Conservation (phyloP, 495 filamentous ascomycete genomes). For the Cercophora scortea region DNA sequence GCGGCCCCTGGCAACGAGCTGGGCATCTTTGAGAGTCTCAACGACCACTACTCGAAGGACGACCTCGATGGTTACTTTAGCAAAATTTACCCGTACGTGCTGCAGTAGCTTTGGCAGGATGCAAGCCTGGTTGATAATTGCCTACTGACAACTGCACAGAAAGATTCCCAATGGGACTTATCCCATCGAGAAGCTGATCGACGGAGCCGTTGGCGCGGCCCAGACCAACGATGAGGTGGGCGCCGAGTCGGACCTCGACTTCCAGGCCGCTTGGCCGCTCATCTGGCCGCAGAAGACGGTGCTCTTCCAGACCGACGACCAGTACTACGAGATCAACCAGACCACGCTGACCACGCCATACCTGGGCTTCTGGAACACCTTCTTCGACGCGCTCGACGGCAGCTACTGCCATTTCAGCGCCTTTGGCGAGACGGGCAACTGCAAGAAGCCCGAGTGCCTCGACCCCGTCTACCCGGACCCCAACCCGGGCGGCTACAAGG, state of each 20-base stretch:
- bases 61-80: constrained; percentile 54
- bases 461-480: constrained; percentile 44
- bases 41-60: constrained; percentile 31
- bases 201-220: constrained; percentile 19
- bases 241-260: constrained; percentile 19
- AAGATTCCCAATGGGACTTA: constrained; percentile 20
- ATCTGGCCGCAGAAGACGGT: constrained; percentile 51
- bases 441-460: constrained; percentile 17
- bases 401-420: constrained; percentile 47
- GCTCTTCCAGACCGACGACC: constrained; percentile 51
- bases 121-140: neutral
- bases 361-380: constrained; percentile 41
- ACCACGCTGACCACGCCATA: constrained; percentile 4
- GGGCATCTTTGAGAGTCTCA: constrained; percentile 17
- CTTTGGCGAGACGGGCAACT: constrained; percentile 21
- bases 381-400: constrained; percentile 45
- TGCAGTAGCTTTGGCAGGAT: neutral
- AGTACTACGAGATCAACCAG: constrained; percentile 25
- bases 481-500: constrained; percentile 28
- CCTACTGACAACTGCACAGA: neutral
- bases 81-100: constrained; percentile 26
- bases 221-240: constrained; percentile 16
- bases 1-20: constrained; percentile 17
- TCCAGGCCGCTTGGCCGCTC: constrained; percentile 21
- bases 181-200: constrained; percentile 17